Conservation (phyloP, 257 asterid species). For the Plantago major region DNA sequence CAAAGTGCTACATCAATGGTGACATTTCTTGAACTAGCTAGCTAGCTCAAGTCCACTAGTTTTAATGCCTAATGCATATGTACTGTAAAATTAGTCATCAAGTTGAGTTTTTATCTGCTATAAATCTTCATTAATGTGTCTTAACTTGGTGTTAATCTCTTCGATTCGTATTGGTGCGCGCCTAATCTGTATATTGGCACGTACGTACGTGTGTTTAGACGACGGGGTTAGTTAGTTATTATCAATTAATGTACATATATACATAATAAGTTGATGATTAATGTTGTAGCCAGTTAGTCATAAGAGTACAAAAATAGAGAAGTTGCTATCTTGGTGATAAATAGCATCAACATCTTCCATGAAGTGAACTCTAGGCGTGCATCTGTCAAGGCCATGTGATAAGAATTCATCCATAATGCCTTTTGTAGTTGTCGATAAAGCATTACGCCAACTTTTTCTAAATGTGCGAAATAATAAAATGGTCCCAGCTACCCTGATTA, state of each 20-base stretch:
- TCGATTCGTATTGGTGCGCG: background rate
- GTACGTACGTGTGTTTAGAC: no score
- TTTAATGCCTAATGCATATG: background rate
- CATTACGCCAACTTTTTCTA: constrained; percentile 41
- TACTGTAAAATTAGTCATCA: background rate
- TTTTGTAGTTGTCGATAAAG: constrained; percentile 63
- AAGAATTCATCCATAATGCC: constrained; percentile 32
- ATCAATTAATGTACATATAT: no score
- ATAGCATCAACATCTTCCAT: constrained; percentile 11
- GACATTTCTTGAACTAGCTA: background rate
- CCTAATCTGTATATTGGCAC: no score
- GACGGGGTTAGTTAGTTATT: no score
- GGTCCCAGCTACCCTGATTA: constrained; percentile 65
- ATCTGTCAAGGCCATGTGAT: constrained; percentile 48
- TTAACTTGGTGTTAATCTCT: background rate
- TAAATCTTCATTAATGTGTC: background rate
- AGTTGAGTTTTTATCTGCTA: background rate
- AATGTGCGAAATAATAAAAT: constrained; percentile 22
- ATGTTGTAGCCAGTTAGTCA: background rate
- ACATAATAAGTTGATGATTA: background rate
- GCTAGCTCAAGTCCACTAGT: background rate
- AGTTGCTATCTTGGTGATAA: constrained; percentile 19
- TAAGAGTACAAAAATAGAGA: background rate
- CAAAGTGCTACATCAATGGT: background rate
- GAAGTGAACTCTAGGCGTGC: constrained; percentile 25